Conservation (phyloP, 805 yeast genomes). For the Metschnikowia colocasiae region DNA sequence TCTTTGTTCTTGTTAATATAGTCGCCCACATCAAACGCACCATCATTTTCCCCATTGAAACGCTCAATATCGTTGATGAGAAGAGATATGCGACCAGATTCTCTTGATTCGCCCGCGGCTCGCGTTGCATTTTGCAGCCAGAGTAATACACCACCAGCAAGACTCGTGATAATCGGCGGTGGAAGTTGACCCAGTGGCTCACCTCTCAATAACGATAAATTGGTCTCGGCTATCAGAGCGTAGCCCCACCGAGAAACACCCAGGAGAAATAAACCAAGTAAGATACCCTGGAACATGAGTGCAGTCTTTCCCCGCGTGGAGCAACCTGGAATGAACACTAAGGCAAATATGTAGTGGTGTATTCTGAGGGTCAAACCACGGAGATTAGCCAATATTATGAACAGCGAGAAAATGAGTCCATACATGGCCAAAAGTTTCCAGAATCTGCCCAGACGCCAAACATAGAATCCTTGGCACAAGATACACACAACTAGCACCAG, state of each 20-base stretch:
- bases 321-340: conserved; percentile 80
- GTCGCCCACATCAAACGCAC: conserved; percentile 35
- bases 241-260: conserved; percentile 94
- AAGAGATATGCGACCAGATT: conserved; percentile 49
- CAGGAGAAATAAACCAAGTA: conserved; percentile 74
- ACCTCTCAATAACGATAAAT: conserved; percentile 59
- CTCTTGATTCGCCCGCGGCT: conserved; percentile 9
- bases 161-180: conserved; percentile 49
- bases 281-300: conserved; percentile 74
- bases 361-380: conserved; percentile 73
- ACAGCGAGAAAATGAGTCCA: conserved; percentile 43
- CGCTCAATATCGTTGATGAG: conserved; percentile 77
- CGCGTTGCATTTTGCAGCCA: conserved; percentile 28
- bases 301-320: conserved; percentile 69
- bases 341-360: conserved; percentile 75
- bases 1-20: conserved; percentile 22
- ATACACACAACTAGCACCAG: conserved; percentile 49
- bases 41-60: conserved; percentile 50
- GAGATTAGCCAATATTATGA: conserved; percentile 25
- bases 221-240: conserved; percentile 83
- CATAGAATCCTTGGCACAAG: conserved; percentile 65
- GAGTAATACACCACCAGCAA: conserved; percentile 30
- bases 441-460: conserved; percentile 78
- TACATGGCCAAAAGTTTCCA: conserved; percentile 57
- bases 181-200: conserved; percentile 59